These are phyloP conservation scores for Delphinella strobiligena DNA, from an alignment of 2,329 filamentous ascomycete species.

Conservation along the genomic window DNA sequence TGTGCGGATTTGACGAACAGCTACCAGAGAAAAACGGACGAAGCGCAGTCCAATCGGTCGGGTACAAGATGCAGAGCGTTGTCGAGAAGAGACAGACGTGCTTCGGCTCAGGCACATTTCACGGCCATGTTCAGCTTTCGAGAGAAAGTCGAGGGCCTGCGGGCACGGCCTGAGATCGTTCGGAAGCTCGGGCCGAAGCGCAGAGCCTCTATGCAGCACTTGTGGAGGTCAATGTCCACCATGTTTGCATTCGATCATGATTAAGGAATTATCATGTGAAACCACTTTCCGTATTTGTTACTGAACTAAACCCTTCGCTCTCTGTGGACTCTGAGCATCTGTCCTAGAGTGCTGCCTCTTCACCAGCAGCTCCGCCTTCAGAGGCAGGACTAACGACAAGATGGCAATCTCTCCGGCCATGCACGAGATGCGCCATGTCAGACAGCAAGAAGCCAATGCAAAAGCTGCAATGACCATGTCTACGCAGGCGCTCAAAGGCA, in stretches of 20 bases:
- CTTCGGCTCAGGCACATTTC: not conserved
- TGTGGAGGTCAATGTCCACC: not conserved
- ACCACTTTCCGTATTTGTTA: not conserved
- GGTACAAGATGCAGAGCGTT: not conserved
- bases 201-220: constrained; percentile 6
- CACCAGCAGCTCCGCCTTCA: not conserved
- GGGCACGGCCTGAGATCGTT: not conserved
- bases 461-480: constrained; percentile 4
- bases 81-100: not conserved
- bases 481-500: not conserved
- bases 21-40: not conserved
- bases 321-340: not conserved
- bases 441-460: not conserved
- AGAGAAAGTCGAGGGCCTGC: not conserved
- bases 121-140: not conserved
- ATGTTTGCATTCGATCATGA: too few species aligned
- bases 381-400: not conserved
- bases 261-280: not conserved
- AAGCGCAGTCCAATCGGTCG: not conserved
- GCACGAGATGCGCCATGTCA: constrained; percentile 1
- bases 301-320: not conserved
- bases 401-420: constrained; percentile 6
- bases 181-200: constrained; percentile 1
- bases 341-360: not conserved
- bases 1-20: not conserved